Base-by-base conservation (phyloP, 768 basidiomycete genomes). In the Mycena amicta region DNA sequence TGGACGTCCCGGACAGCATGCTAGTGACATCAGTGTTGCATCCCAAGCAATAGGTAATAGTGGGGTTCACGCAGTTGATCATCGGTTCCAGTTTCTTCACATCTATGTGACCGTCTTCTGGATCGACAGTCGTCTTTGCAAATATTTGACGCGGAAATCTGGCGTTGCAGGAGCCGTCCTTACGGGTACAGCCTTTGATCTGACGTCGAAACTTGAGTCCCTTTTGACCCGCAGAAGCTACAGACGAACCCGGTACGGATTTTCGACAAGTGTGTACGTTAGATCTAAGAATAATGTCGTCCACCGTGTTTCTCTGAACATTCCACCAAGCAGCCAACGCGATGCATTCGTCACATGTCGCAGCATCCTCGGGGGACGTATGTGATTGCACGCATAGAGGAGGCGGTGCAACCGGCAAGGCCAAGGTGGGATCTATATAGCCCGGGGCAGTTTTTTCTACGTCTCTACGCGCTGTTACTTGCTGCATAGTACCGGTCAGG, bases 121-220 rank as follows among this genome's bases (percentile, higher is more conserved):
- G 33, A 53, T 74, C 72, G 2, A 76, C 63, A 3, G 50, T 26
- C 0, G 71, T 69, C 41, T 64, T n/a, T 1, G 28, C 2, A 56
- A 55, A 60, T 0, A 68, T n/a, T 11, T 65, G 58, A 18, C 71
- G 53, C 18, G 78, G 77, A 67, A 79, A 80, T 1, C 72, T 40
- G 1, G 72, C 69, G 45, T 63, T 66, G 52, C 78, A 80, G n/a
- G 57, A 61, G 8, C 67, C 58, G 46, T 51, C 67, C 68, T 45
- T 63, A 64, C 43, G 71, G 71, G 45, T 60, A 64, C 26, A 73
- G 41, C 55, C 76, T 74, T 0, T 69, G 66, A 47, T 26, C 61
- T 39, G 49, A 50, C 26, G 31, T 26, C 33, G 37, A 55, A 51
- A 23, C 60, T 31, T 39, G 27, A 20, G 56, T 50, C 30, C 51